A percentile compares a stretch with the other conserved stretches of the same genome.
Conservation (phyloP, 2,329 filamentous ascomycete species). For the Alternaria arborescens region DNA sequence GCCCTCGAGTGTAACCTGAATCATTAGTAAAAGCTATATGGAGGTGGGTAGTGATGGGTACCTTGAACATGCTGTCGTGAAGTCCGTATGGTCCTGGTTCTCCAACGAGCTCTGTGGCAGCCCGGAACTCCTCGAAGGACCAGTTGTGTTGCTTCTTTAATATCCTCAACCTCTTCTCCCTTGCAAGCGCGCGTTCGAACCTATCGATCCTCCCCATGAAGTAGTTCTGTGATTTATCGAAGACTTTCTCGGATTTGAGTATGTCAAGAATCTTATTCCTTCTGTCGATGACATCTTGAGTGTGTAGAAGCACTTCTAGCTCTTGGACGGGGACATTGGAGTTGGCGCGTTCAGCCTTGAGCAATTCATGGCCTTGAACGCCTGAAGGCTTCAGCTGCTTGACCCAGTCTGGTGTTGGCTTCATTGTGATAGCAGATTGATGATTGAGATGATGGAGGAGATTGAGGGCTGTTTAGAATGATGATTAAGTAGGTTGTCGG, state of each 20-base stretch:
- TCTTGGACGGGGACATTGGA: constrained; percentile 73
- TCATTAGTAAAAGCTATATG: constrained; percentile 16
- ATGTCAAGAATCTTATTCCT: constrained; percentile 69
- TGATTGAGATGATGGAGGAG: constrained; percentile 15
- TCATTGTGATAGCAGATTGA: constrained; percentile 37
- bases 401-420: constrained; percentile 68
- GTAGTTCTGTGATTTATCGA: constrained; percentile 82
- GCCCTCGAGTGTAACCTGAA: constrained; percentile 70
- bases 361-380: constrained; percentile 73
- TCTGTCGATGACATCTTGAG: constrained; percentile 68
- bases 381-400: constrained; percentile 71
- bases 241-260: constrained; percentile 73
- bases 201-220: constrained; percentile 74
- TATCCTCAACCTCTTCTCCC: constrained; percentile 74
- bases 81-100: constrained; percentile 79
- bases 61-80: constrained; percentile 75
- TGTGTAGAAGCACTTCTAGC: constrained; percentile 74
- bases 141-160: constrained; percentile 73
- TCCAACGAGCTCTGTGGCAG: constrained; percentile 73
- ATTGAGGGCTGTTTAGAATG: constrained; percentile 14
- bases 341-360: constrained; percentile 72
- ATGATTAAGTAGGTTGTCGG: constrained; percentile 19
- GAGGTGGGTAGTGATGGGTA: constrained; percentile 40
- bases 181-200: constrained; percentile 73
- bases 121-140: constrained; percentile 68